Percentiles rank a stretch among this genome's conserved stretches.
phyloP scores from a whole-genome alignment of 2,329 filamentous ascomycete species.

The Coniochaeta sp. region DNA sequence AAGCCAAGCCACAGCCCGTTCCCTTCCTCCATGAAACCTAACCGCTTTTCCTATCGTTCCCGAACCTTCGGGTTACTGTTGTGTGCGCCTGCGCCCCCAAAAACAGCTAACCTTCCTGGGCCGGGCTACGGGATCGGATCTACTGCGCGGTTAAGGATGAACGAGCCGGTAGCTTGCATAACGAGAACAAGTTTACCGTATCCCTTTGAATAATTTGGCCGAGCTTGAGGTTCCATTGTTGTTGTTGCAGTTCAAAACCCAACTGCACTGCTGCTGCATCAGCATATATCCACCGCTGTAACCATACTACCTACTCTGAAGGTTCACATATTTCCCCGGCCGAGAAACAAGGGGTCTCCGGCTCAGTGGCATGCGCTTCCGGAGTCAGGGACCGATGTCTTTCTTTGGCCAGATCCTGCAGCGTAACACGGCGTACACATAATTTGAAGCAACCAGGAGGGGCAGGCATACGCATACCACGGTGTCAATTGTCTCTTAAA shows the following conservation, averaged over 20 bases:
- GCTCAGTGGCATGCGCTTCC: constrained; percentile 3
- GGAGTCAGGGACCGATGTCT: not conserved
- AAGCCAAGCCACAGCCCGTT: too few species aligned
- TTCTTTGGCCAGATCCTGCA: not conserved
- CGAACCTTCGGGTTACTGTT: not conserved
- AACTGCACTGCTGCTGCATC: not conserved
- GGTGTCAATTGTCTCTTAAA: too few species aligned
- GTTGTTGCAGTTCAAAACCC: too few species aligned
- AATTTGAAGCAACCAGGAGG: not conserved
- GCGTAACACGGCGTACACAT: not conserved
- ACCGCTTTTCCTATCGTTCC: not conserved
- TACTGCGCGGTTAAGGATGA: constrained; percentile 1
- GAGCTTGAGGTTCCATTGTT: too few species aligned
- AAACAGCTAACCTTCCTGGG: not conserved
- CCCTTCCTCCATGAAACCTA: not conserved
- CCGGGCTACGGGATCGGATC: not conserved
- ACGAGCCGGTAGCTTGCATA: too few species aligned
- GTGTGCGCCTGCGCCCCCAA: not conserved
- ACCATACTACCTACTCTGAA: not conserved
- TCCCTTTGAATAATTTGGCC: not conserved
- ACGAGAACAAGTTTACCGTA: too few species aligned
- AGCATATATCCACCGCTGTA: not conserved
- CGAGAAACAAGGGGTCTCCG: not conserved
- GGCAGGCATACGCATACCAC: too few species aligned
- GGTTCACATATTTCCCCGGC: too few species aligned